Percentiles rank a stretch among this genome's conserved stretches.
phyloP scores from a whole-genome alignment of 2,329 filamentous ascomycete genomes.

The Aspergillus puulaauensis region DNA sequence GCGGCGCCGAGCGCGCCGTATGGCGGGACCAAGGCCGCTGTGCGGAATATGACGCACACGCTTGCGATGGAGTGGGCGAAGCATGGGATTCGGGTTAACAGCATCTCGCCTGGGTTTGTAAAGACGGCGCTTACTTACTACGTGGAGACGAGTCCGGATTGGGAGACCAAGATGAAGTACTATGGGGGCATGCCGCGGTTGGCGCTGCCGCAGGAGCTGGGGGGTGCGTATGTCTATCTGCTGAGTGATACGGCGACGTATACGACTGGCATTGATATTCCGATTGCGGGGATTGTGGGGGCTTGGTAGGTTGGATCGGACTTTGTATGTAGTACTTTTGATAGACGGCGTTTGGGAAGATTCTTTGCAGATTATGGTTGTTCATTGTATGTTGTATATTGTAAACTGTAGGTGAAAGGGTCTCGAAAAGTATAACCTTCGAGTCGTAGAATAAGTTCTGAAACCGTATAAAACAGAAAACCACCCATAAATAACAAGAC shows the following conservation, averaged over 20 bases:
- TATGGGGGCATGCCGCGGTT: slow-evolving; percentile 56
- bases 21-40: slow-evolving; percentile 45
- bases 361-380: no score
- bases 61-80: slow-evolving; percentile 50
- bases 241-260: slow-evolving; percentile 50
- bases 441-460: no score
- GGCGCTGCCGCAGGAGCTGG: slow-evolving; percentile 52
- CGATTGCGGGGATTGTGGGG: slow-evolving; percentile 26
- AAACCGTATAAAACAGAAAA: no score
- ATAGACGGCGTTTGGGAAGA: no score
- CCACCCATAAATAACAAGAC: no score
- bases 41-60: slow-evolving; percentile 28
- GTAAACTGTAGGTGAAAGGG: no score
- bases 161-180: slow-evolving; percentile 54
- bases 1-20: slow-evolving; percentile 44
- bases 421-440: no score
- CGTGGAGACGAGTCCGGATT: slow-evolving; percentile 50
- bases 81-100: slow-evolving; percentile 39
- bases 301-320: neutral
- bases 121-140: slow-evolving; percentile 48
- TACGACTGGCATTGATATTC: slow-evolving; percentile 51
- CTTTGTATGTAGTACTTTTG: neutral
- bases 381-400: neutral
- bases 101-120: slow-evolving; percentile 37
- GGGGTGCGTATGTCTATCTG: slow-evolving; percentile 52